phyloP scores from a whole-genome alignment of 2,329 filamentous ascomycete genomes.

The Aureobasidium sp. region DNA sequence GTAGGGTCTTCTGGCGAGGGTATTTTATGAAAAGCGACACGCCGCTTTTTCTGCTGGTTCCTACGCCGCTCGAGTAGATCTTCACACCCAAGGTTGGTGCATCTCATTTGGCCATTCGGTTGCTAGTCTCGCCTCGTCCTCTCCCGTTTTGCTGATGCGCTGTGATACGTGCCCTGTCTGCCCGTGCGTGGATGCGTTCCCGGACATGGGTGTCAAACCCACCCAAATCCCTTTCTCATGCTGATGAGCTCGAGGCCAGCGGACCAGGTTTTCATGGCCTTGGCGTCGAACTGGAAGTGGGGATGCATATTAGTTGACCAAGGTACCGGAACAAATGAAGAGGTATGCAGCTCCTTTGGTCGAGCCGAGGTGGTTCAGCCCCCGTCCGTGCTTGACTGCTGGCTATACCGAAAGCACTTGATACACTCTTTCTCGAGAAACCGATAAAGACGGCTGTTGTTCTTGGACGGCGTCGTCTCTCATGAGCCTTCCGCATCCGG shows the following conservation, averaged over 20 bases:
- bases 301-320: constrained; percentile 11
- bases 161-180: constrained; percentile 11
- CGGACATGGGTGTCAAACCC: constrained; percentile 10
- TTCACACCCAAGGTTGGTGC: neutral
- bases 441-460: neutral
- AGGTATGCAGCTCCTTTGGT: constrained; percentile 13
- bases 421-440: neutral
- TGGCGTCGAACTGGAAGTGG: constrained; percentile 9
- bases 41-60: constrained; percentile 10
- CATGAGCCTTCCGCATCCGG: neutral
- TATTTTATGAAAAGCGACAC: constrained; percentile 9
- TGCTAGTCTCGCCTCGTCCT: constrained; percentile 10
- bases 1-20: constrained; percentile 11
- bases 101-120: constrained; percentile 9
- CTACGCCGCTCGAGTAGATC: constrained; percentile 5
- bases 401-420: neutral
- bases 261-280: constrained; percentile 11
- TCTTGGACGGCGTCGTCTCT: neutral
- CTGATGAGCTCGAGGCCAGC: constrained; percentile 8
- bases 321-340: constrained; percentile 8
- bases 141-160: constrained; percentile 4
- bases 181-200: constrained; percentile 9
- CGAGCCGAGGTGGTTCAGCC: constrained; percentile 11
- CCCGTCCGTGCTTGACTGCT: constrained; percentile 7
- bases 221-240: constrained; percentile 3